phyloP scores from a whole-genome alignment of 2,329 filamentous ascomycete genomes.

The Aspergillus tubingensis region DNA sequence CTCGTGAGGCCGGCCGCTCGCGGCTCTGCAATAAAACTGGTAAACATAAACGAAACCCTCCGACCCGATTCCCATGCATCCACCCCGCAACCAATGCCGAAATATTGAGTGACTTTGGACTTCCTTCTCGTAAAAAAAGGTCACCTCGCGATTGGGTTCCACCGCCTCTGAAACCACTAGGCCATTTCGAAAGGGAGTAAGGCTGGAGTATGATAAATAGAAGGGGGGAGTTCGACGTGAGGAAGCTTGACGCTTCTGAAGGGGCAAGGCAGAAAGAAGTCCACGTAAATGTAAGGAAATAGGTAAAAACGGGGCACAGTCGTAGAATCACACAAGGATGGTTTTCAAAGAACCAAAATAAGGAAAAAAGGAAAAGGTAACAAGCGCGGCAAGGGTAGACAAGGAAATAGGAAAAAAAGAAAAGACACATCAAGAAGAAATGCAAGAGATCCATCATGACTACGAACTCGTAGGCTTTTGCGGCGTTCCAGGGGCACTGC shows the following conservation, averaged over 20 bases:
- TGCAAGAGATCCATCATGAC: constrained; percentile 21
- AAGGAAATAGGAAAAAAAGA: constrained; percentile 19
- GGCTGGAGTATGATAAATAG: constrained; percentile 20
- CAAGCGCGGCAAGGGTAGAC: constrained; percentile 2
- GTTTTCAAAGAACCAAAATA: constrained; percentile 24
- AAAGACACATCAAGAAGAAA: constrained; percentile 6
- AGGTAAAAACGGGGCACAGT: constrained; percentile 17
- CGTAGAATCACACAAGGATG: constrained; percentile 23
- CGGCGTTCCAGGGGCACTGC: constrained; percentile 17
- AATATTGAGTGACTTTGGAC: not conserved
- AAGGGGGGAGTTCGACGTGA: constrained; percentile 12
- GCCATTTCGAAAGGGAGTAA: constrained; percentile 15
- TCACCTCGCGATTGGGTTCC: constrained; percentile 11
- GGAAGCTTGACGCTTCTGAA: constrained; percentile 21
- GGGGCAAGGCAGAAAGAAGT: constrained; percentile 14
- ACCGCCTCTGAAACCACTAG: constrained; percentile 16
- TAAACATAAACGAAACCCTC: constrained; percentile 16
- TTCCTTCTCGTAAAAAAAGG: not conserved
- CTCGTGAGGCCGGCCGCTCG: constrained; percentile 27
- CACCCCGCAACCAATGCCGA: constrained; percentile 18
- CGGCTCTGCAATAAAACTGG: constrained; percentile 20
- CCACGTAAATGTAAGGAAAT: constrained; percentile 6
- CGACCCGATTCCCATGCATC: constrained; percentile 17
- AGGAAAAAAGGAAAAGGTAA: constrained; percentile 17
- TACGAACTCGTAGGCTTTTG: constrained; percentile 35